phyloP scores from a whole-genome alignment of 1,284 basidiomycete species.

The Leucoagaricus sp. region DNA sequence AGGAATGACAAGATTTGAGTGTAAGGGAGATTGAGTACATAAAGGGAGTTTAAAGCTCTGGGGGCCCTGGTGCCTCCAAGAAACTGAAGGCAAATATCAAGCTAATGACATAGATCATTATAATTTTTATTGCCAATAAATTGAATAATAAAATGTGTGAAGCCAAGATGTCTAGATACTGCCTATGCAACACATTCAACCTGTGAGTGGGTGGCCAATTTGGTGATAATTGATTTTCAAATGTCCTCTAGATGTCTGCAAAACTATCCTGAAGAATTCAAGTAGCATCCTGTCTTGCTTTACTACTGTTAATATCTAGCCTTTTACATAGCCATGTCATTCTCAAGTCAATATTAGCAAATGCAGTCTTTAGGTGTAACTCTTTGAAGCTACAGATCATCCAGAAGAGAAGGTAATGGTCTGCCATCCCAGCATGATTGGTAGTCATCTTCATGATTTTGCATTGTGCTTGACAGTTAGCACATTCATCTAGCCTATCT shows the following conservation, averaged over 20 bases:
- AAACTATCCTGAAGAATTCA: not conserved
- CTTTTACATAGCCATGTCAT: not conserved
- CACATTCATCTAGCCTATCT: slow-evolving; percentile 7
- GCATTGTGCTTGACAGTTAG: not conserved
- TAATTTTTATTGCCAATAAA: not conserved
- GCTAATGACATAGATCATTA: not conserved
- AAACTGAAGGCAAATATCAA: not conserved
- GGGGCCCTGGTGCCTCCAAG: not conserved
- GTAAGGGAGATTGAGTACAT: slow-evolving; percentile 1
- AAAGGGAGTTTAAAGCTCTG: not conserved
- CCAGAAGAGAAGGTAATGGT: not conserved
- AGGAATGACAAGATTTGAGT: not conserved
- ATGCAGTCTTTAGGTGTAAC: not conserved
- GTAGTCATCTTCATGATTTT: slow-evolving; percentile 1
- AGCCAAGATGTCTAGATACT: not conserved
- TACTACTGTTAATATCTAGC: not conserved
- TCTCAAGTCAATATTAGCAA: not conserved
- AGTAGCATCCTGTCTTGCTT: not conserved
- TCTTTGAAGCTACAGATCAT: slow-evolving; percentile 8
- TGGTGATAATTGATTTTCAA: not conserved
- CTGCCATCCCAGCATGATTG: not conserved
- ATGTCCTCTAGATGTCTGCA: not conserved
- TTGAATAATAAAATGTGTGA: not conserved
- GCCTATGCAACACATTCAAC: not conserved
- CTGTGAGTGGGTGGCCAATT: not conserved